Conservation (phyloP, 495 filamentous ascomycete species). For the Penicillium canescens region DNA sequence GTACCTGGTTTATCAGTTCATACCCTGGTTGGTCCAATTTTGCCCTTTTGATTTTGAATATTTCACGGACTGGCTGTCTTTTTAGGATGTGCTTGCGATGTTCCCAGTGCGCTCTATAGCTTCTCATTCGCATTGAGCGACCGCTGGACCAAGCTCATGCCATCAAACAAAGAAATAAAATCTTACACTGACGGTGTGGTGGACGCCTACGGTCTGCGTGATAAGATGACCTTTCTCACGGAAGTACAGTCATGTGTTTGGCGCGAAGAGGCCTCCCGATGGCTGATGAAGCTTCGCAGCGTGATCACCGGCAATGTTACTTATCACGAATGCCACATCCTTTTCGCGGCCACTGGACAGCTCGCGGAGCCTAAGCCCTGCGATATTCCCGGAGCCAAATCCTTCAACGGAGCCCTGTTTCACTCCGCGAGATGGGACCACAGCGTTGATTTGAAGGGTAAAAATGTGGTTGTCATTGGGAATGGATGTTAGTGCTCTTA, state of each 20-base stretch:
- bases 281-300: slow-evolving; percentile 44
- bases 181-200: slow-evolving; percentile 45
- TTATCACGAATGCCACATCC: slow-evolving; percentile 44
- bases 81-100: slow-evolving; percentile 29
- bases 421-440: slow-evolving; percentile 63
- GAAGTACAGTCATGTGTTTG: slow-evolving; percentile 42
- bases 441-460: slow-evolving; percentile 53
- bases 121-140: slow-evolving; percentile 52
- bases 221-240: slow-evolving; percentile 43
- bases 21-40: slow-evolving; percentile 31
- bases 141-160: slow-evolving; percentile 44
- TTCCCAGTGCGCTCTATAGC: slow-evolving; percentile 41
- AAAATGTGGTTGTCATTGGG: slow-evolving; percentile 60
- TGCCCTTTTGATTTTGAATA: background rate
- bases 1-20: slow-evolving; percentile 31
- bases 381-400: slow-evolving; percentile 47
- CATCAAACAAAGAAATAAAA: slow-evolving; percentile 44
- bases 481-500: slow-evolving; percentile 33
- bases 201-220: slow-evolving; percentile 41
- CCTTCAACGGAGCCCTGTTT: slow-evolving; percentile 53
- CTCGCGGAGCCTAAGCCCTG: slow-evolving; percentile 46
- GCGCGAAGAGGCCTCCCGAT: slow-evolving; percentile 41
- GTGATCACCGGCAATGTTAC: slow-evolving; percentile 23
- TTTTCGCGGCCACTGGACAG: slow-evolving; percentile 46
- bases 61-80: no score